Evolutionary conservation across 1,284 basidiomycete species (phyloP).

Genomic region (Apiotrichum montevideense): DNA sequence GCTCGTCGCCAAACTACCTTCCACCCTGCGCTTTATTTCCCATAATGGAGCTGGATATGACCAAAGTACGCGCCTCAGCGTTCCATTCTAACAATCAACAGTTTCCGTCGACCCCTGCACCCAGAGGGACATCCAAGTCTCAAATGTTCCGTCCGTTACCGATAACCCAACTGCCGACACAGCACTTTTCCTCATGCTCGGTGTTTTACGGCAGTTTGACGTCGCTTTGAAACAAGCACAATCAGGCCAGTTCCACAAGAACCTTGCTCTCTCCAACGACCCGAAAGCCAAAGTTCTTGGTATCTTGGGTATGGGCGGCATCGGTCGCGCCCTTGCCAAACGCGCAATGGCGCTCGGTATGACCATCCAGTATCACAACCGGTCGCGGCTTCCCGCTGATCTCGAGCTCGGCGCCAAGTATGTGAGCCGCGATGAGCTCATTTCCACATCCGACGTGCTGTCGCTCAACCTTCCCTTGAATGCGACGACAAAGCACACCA

Average conservation of each 20-base stretch:
- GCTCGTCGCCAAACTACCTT: constrained; percentile 15
- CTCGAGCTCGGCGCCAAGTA: constrained; percentile 22
- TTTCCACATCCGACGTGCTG: constrained; percentile 27
- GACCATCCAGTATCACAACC: constrained; percentile 58
- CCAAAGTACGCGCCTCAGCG: constrained; percentile 24
- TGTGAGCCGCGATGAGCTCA: constrained; percentile 33
- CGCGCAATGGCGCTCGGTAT: constrained; percentile 21
- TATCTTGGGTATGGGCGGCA: constrained; percentile 24
- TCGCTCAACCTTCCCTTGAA: constrained; percentile 26
- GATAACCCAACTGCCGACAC: constrained; percentile 84
- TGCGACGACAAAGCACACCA: constrained; percentile 17
- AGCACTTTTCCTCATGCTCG: constrained; percentile 72
- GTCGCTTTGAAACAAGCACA: constrained; percentile 60
- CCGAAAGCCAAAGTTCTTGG: constrained; percentile 15
- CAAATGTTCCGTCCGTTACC: constrained; percentile 77
- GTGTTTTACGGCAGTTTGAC: constrained; percentile 66
- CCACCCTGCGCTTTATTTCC: constrained; percentile 17
- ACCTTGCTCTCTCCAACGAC: constrained; percentile 20
- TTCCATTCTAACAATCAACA: neutral
- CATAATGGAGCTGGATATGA: constrained; percentile 32
- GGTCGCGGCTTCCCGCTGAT: constrained; percentile 48
- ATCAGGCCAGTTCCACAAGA: constrained; percentile 52
- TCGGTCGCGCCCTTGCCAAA: constrained; percentile 18
- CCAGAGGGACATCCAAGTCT: constrained; percentile 64
- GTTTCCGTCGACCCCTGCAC: constrained; percentile 63